Evolutionary conservation across 371 early-diverging fungal genomes (phyloP).

Genomic region (Haplosporangium sp.): DNA sequence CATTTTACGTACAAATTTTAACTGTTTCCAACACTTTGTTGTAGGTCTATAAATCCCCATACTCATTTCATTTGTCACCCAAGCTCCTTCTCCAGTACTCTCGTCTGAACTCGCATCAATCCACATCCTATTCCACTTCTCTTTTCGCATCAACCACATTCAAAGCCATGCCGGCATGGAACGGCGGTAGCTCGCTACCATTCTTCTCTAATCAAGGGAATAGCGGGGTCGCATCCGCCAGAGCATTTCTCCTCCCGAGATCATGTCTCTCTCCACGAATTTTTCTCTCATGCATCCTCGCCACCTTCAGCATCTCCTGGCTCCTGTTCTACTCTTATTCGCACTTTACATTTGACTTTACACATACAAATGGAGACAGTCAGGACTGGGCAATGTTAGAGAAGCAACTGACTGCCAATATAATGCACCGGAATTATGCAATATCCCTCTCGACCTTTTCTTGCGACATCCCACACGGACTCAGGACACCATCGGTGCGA

Average conservation of each 20-base stretch:
- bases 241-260: slow-evolving; percentile 33
- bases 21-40: too few relatives aligned
- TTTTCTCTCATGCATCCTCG: slow-evolving; percentile 43
- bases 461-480: slow-evolving; percentile 18
- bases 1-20: too few relatives aligned
- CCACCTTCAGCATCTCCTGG: slow-evolving; percentile 40
- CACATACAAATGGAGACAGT: slow-evolving; percentile 5
- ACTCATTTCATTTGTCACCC: too few relatives aligned
- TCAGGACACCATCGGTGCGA: slow-evolving; percentile 5
- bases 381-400: slow-evolving; percentile 45
- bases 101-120: too few relatives aligned
- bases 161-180: slow-evolving; percentile 34
- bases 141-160: not conserved
- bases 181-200: slow-evolving; percentile 26
- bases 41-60: too few relatives aligned
- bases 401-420: slow-evolving; percentile 17
- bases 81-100: too few relatives aligned
- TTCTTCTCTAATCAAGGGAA: slow-evolving; percentile 27
- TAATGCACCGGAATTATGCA: slow-evolving; percentile 32
- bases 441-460: slow-evolving; percentile 18
- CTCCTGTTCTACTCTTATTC: slow-evolving; percentile 43
- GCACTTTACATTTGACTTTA: slow-evolving; percentile 14
- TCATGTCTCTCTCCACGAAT: slow-evolving; percentile 51
- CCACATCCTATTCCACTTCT: too few relatives aligned
- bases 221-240: slow-evolving; percentile 10